These are phyloP conservation scores for Verticillium nubilum DNA, from an alignment of 2,329 filamentous ascomycete species.

Conservation along the genomic window DNA sequence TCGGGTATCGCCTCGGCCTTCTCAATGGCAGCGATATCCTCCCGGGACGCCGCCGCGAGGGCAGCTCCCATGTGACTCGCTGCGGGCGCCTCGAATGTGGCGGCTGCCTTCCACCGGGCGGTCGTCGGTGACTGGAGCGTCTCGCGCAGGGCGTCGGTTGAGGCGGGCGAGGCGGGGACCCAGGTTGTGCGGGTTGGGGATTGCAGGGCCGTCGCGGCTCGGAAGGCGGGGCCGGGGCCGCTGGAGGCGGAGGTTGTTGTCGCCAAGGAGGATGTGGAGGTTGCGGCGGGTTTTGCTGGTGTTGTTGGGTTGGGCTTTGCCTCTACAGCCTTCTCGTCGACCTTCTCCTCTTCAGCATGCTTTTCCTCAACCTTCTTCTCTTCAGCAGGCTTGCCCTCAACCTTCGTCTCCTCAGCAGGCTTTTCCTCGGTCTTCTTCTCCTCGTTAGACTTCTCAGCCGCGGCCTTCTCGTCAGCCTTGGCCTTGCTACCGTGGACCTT, in stretches of 20 bases:
- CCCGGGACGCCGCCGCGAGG: conserved; percentile 25
- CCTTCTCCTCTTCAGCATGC: conserved; percentile 5
- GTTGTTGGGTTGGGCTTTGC: conserved; percentile 1
- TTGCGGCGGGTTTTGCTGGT: conserved; percentile 3
- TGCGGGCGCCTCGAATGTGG: conserved; percentile 10
- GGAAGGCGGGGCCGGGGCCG: not conserved
- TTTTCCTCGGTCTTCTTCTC: conserved; percentile 10
- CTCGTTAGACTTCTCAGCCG: conserved; percentile 11
- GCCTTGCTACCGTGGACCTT: conserved; percentile 47
- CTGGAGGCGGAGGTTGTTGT: not conserved
- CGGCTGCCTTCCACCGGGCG: conserved; percentile 33
- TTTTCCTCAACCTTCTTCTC: conserved; percentile 4
- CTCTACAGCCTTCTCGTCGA: conserved; percentile 2
- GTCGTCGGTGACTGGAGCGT: conserved; percentile 37
- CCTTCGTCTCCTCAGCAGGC: not conserved
- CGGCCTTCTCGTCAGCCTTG: conserved; percentile 3
- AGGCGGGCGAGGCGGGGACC: conserved; percentile 19
- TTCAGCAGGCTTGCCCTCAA: not conserved
- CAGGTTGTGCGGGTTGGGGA: conserved; percentile 40
- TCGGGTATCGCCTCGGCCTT: conserved; percentile 33
- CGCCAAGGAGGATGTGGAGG: conserved; percentile 3
- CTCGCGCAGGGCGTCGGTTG: conserved; percentile 18
- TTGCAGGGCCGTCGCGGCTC: conserved; percentile 29
- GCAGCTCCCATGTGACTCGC: conserved; percentile 25
- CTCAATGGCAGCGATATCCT: conserved; percentile 33